Conservation (phyloP, 225 moss, liverwort and hornwort genomes). For the Straminergon stramineum region DNA sequence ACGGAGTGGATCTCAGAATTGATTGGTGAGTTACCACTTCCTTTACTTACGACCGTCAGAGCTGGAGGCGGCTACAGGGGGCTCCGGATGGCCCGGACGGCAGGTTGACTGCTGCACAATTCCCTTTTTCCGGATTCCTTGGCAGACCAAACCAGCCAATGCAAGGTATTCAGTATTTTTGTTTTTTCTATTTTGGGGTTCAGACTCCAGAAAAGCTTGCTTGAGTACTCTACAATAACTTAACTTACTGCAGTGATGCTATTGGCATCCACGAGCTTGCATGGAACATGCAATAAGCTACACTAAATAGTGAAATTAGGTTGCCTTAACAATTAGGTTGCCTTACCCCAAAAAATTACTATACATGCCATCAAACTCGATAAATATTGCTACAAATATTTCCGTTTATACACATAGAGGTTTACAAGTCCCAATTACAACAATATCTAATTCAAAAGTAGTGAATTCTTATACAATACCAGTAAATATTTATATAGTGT, state of each 20-base stretch:
- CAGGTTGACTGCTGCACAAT: not conserved
- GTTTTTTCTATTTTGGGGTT: not conserved
- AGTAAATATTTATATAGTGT: no score
- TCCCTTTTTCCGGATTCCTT: not conserved
- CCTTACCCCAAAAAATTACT: no score
- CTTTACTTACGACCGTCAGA: not conserved
- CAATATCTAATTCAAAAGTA: no score
- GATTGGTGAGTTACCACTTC: not conserved
- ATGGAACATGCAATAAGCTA: not conserved
- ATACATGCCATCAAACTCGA: no score
- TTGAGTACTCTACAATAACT: not conserved
- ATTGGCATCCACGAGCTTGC: not conserved
- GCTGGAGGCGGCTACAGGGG: not conserved
- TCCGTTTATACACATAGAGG: no score
- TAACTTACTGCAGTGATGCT: no score
- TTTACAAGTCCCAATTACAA: no score
- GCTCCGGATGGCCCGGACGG: not conserved
- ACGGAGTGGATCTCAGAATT: conserved; percentile 2
- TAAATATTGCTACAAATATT: no score
- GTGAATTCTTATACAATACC: no score
- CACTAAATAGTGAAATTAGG: no score
- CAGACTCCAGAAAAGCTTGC: no score
- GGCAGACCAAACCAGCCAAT: not conserved
- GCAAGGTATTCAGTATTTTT: not conserved
- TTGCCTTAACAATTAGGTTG: no score